phyloP scores from a whole-genome alignment of 441 rosid genomes.

The Pelargonium citronellum region DNA sequence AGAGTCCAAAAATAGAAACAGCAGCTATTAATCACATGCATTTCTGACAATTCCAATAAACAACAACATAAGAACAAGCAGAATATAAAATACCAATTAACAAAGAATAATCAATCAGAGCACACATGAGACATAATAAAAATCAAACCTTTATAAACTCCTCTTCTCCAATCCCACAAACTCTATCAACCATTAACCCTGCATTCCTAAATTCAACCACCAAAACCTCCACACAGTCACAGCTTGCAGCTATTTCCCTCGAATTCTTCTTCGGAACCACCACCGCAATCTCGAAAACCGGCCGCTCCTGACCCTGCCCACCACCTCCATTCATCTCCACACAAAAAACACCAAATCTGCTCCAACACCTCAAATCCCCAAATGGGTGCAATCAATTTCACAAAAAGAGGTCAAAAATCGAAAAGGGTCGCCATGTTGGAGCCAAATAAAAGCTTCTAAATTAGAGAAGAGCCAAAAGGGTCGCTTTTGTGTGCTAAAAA shows the following conservation, averaged over 20 bases:
- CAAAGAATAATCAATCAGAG: neutral
- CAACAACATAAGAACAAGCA: neutral
- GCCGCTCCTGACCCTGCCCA: constrained; percentile 34
- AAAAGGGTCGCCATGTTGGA: constrained; percentile 13
- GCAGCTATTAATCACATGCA: too few species aligned
- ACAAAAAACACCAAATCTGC: neutral
- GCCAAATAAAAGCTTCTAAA: constrained; percentile 12
- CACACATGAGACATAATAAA: neutral
- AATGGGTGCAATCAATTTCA: constrained; percentile 6
- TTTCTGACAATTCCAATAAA: too few species aligned
- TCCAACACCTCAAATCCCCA: neutral
- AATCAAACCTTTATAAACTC: constrained; percentile 55
- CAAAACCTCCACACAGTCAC: constrained; percentile 63
- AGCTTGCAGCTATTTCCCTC: constrained; percentile 33
- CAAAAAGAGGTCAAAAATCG: constrained; percentile 16
- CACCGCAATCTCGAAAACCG: constrained; percentile 61
- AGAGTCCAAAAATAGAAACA: too few species aligned
- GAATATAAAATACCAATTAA: neutral
- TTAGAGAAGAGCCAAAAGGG: neutral
- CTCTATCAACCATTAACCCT: constrained; percentile 57
- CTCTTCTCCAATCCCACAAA: constrained; percentile 64
- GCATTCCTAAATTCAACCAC: constrained; percentile 48
- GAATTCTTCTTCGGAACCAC: constrained; percentile 54
- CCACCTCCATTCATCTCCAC: constrained; percentile 42
- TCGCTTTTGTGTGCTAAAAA: constrained; percentile 1